Base-by-base conservation (phyloP, 2,329 filamentous ascomycete species). In the Phaeosphaeriaceae sp. region DNA sequence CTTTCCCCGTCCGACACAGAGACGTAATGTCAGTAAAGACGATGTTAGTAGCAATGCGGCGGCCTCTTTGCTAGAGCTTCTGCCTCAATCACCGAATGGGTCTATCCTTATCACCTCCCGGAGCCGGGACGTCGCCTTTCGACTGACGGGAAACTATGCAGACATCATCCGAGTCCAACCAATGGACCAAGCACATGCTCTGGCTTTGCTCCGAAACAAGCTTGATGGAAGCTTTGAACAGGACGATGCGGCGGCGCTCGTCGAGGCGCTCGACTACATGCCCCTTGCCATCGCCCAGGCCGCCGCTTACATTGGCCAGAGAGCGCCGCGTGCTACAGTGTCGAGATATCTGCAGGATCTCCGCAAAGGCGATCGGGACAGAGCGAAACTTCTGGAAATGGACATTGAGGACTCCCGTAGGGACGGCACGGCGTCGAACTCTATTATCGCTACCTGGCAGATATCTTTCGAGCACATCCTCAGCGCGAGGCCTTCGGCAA, bases 371-470 rank as follows among this genome's bases (percentile, higher is more conserved):
- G 35, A 38, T 15, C 35, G 9, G 3, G 20, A 20, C 12, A 36
- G 17, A 30, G 26, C 20, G 26, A 36, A 33, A 48, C 17, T 38
- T 13, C 17, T 38, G 12, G 17, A 18, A 13, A n/a, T 13, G 7
- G 35, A 38, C 17, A 17, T 38, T 13, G 9, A 17, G 20, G 35
- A 38, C 6, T 15, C 13, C 17, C 35, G 9, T 13, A 18, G 35
- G 12, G 35, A 38, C 17, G 9, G 35, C 9, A 16, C 13, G 15
- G 30, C 30, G 30, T 52, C 46, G 0, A 60, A 52, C 28, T 60
- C 54, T 1, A 56, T 77, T 1, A 61, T 74, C 2, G 39, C 48
- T 0, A 76, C 73, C 0, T 78, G 69, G 73, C 67, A 72, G 4
- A 54, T 64, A 0, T 64, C 61, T 0, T 67, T 66, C 35, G 48